Conservation (phyloP, 139 green algal species). For the Micractinium sp. region DNA sequence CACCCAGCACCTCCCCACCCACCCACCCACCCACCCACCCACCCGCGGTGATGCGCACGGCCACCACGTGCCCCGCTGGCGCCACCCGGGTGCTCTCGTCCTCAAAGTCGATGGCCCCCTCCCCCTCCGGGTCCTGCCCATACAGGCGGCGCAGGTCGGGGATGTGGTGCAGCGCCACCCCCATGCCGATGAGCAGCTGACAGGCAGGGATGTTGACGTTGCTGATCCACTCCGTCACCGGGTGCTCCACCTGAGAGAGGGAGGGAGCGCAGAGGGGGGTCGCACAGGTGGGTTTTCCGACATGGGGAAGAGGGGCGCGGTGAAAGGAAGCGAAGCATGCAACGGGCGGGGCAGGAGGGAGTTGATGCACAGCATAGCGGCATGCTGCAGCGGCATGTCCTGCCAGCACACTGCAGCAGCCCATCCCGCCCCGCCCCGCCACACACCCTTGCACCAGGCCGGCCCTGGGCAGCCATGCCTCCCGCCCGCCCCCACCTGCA, state of each 20-base stretch:
- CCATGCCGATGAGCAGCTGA: conserved; percentile 94
- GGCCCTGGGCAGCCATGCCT: neutral
- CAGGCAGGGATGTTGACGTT: conserved; percentile 93
- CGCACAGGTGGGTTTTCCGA: no score
- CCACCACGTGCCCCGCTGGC: conserved; percentile 82
- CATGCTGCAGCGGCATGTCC: no score
- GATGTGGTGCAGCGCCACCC: conserved; percentile 90
- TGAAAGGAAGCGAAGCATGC: no score
- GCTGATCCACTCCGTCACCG: conserved; percentile 97
- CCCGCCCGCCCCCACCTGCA: conserved; percentile 74
- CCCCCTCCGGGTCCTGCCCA: conserved; percentile 52
- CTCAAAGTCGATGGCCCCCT: conserved; percentile 84
- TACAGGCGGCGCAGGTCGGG: conserved; percentile 86
- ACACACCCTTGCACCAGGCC: neutral
- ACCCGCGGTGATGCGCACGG: conserved; percentile 88
- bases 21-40: neutral
- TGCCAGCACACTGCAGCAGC: no score
- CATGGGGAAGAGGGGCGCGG: no score
- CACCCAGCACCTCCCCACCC: neutral
- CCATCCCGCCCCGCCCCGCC: no score
- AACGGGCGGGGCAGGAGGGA: no score
- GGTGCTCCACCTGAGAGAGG: conserved; percentile 91
- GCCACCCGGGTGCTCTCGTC: conserved; percentile 50
- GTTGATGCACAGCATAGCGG: no score
- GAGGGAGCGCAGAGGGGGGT: neutral